These are phyloP conservation scores for Friedmanniomyces endolithicus DNA, from an alignment of 495 filamentous ascomycete species.

Conservation along the genomic window DNA sequence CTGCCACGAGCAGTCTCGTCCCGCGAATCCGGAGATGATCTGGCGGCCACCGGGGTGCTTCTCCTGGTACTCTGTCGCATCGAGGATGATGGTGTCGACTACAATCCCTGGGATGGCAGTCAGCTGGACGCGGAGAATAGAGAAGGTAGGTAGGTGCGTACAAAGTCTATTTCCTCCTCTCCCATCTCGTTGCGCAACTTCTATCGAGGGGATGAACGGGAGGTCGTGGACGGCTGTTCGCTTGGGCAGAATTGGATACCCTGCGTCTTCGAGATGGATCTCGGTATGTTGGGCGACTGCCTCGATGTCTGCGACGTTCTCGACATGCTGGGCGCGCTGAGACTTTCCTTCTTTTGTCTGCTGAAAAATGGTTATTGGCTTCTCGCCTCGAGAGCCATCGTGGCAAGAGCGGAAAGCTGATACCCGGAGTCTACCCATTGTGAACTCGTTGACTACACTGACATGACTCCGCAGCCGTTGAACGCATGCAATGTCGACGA, in stretches of 20 bases:
- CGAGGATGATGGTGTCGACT: constrained; percentile 8
- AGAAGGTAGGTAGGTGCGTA: constrained; percentile 8
- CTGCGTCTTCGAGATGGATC: not conserved
- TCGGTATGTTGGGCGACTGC: too few species aligned
- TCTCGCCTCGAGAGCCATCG: not conserved
- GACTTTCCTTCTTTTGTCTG: not conserved
- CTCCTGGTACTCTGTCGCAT: constrained; percentile 6
- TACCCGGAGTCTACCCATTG: not conserved
- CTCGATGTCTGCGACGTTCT: not conserved
- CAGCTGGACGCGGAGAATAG: not conserved
- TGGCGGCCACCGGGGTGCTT: constrained; percentile 11
- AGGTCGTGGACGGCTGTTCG: constrained; percentile 4
- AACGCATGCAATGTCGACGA: too few species aligned
- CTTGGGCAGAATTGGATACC: constrained; percentile 1
- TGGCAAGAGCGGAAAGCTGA: not conserved
- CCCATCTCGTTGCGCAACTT: constrained; percentile 5
- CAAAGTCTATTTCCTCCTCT: constrained; percentile 11
- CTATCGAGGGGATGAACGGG: constrained; percentile 10
- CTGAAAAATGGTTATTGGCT: not conserved
- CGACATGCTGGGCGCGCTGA: not conserved
- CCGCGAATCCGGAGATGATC: constrained; percentile 12
- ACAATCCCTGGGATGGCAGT: constrained; percentile 6
- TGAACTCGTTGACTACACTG: not conserved
- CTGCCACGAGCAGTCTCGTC: constrained; percentile 14
- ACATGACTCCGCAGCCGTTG: too few species aligned